These are phyloP conservation scores for Colletotrichum theobromicola DNA, from an alignment of 2,329 filamentous ascomycete genomes.

Conservation along the genomic window DNA sequence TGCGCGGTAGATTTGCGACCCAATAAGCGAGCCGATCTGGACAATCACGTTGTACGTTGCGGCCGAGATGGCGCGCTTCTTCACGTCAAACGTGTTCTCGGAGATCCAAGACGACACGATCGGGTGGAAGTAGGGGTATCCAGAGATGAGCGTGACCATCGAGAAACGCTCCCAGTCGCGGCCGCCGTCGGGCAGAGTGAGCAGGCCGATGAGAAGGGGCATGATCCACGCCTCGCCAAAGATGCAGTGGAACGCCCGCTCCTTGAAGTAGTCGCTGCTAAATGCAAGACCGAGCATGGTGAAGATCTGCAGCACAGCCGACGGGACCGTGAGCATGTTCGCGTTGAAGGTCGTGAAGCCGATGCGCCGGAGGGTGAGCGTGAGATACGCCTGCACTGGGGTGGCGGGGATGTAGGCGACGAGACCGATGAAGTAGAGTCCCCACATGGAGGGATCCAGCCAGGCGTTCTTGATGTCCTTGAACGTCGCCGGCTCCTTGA, in stretches of 20 bases:
- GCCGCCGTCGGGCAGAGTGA: constrained; percentile 43
- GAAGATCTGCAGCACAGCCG: constrained; percentile 57
- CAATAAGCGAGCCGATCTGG: constrained; percentile 48
- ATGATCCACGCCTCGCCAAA: constrained; percentile 59
- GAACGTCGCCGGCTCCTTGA: constrained; percentile 47
- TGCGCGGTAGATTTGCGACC: constrained; percentile 53
- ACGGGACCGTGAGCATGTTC: constrained; percentile 43
- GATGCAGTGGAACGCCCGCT: constrained; percentile 52
- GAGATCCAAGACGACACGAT: constrained; percentile 56
- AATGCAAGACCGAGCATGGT: constrained; percentile 55
- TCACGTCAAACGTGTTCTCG: constrained; percentile 54
- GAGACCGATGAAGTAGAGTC: constrained; percentile 53
- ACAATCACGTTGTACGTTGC: constrained; percentile 57
- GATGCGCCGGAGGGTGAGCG: constrained; percentile 28
- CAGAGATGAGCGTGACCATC: constrained; percentile 56
- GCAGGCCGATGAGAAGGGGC: constrained; percentile 57
- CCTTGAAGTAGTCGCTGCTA: constrained; percentile 52
- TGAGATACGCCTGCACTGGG: constrained; percentile 30
- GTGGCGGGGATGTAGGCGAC: constrained; percentile 39
- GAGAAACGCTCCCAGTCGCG: constrained; percentile 58
- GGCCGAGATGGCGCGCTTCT: constrained; percentile 52
- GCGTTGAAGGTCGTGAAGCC: constrained; percentile 49
- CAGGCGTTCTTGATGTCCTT: constrained; percentile 49
- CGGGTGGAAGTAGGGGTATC: constrained; percentile 64
- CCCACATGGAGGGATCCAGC: constrained; percentile 53